Conservation (phyloP, 805 yeast genomes). For the Kodamaea fukazawae region DNA sequence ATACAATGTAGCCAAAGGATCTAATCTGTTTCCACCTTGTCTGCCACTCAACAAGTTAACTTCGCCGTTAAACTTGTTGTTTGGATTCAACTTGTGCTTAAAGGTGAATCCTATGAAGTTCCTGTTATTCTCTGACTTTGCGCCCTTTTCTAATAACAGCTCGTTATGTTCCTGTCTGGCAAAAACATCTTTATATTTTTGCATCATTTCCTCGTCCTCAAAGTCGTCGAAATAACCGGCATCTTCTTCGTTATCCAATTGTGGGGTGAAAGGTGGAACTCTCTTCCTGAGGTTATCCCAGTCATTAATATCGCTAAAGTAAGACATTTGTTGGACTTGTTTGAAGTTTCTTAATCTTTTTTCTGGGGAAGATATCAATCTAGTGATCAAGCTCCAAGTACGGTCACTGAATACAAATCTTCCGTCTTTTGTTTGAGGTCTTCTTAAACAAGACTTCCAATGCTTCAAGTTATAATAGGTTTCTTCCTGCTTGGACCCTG, state of each 20-base stretch:
- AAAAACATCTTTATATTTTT: conserved; percentile 94
- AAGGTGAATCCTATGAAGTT: conserved; percentile 94
- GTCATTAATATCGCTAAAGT: conserved; percentile 73
- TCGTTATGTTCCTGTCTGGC: conserved; percentile 87
- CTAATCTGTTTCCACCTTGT: conserved; percentile 28
- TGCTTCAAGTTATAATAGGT: conserved; percentile 90
- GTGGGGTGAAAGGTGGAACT: conserved; percentile 95
- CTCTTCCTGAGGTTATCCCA: conserved; percentile 68
- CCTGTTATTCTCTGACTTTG: conserved; percentile 12
- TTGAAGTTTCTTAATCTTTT: conserved; percentile 73
- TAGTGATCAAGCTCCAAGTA: conserved; percentile 86
- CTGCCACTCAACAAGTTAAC: conserved; percentile 32
- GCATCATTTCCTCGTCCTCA: conserved; percentile 94
- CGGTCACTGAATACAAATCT: conserved; percentile 91
- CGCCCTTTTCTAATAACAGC: conserved; percentile 59
- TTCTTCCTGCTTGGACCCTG: conserved; percentile 91
- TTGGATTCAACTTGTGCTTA: conserved; percentile 71
- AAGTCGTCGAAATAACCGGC: conserved; percentile 99
- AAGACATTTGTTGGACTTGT: conserved; percentile 75
- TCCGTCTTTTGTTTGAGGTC: conserved; percentile 92
- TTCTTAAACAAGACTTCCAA: conserved; percentile 83
- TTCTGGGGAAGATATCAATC: conserved; percentile 76
- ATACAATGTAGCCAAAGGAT: conserved; percentile 45
- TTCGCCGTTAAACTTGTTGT: conserved; percentile 44
- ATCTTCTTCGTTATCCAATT: conserved; percentile 93